Conservation (phyloP, 345 rosid genomes). For the Hypericum androsaemum region DNA sequence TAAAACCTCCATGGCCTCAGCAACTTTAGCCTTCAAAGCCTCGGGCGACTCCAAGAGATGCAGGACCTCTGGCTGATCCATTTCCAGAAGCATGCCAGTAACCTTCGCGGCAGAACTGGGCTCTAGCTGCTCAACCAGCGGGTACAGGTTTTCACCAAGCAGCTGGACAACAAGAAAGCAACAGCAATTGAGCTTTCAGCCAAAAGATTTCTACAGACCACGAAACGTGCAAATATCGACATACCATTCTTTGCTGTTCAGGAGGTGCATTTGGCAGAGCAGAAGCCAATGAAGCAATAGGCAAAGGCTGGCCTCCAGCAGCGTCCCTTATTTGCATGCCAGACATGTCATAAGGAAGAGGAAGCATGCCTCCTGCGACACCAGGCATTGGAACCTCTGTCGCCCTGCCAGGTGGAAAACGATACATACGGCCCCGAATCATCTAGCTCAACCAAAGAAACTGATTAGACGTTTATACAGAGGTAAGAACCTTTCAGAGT, state of each 20-base stretch:
- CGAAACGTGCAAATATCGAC: not conserved
- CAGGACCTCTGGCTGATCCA: slow-evolving; percentile 27
- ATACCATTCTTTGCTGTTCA: slow-evolving; percentile 23
- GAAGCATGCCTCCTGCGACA: slow-evolving; percentile 18
- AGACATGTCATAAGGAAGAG: slow-evolving; percentile 21
- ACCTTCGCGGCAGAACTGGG: slow-evolving; percentile 23
- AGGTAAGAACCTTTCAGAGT: not conserved
- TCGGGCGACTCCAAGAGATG: slow-evolving; percentile 26
- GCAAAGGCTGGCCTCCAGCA: slow-evolving; percentile 14
- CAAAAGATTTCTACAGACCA: not conserved
- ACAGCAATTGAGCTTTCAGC: not conserved
- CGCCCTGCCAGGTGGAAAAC: slow-evolving; percentile 19
- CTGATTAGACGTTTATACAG: not conserved
- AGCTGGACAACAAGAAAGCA: slow-evolving; percentile 3
- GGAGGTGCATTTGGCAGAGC: slow-evolving; percentile 22
- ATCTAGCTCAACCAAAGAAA: slow-evolving; percentile 6
- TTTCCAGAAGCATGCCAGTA: slow-evolving; percentile 28
- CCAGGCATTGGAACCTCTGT: slow-evolving; percentile 19
- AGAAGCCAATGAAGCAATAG: slow-evolving; percentile 16
- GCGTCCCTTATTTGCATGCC: slow-evolving; percentile 15
- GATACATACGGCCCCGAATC: slow-evolving; percentile 22
- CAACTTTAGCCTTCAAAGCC: slow-evolving; percentile 21
- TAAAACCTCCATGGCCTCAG: slow-evolving; percentile 27
- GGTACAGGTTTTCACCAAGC: slow-evolving; percentile 22
- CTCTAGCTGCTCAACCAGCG: slow-evolving; percentile 22